A percentile compares a stretch with the other conserved stretches of the same genome.
Evolutionary conservation across 2,329 filamentous ascomycete species (phyloP).

Genomic region (Ceratocystis diversiconidia): DNA sequence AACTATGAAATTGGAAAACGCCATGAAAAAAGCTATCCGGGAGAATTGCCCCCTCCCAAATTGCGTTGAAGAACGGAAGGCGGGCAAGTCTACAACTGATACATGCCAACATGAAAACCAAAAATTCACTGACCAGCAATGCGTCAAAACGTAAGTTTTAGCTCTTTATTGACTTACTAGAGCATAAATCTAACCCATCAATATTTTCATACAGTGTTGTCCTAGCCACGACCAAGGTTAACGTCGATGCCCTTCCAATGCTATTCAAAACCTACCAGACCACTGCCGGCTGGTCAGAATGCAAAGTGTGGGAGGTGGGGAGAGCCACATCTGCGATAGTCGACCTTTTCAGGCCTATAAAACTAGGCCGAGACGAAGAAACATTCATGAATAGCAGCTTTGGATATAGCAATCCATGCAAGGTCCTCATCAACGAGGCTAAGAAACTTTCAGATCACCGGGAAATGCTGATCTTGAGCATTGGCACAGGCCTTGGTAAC

Average conservation of each 20-base stretch:
- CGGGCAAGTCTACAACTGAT: neutral
- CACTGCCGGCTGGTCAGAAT: conserved; percentile 19
- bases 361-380: conserved; percentile 21
- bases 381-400: conserved; percentile 21
- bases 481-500: conserved; percentile 22
- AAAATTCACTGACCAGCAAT: neutral
- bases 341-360: conserved; percentile 24
- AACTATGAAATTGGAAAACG: neutral
- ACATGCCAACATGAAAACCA: neutral
- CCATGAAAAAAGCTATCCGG: neutral
- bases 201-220: neutral
- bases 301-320: conserved; percentile 24
- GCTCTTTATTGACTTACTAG: too few relatives aligned
- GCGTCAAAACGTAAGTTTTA: neutral
- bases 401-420: too few relatives aligned
- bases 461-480: conserved; percentile 18
- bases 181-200: neutral
- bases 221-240: neutral
- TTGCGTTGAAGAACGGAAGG: neutral
- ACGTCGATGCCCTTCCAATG: conserved; percentile 17
- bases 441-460: too few relatives aligned
- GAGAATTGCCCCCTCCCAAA: neutral
- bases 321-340: conserved; percentile 24
- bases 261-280: conserved; percentile 23
- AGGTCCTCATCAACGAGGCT: too few relatives aligned